Base-by-base conservation (phyloP, 139 green algal species). In the Chlorella sp. region DNA sequence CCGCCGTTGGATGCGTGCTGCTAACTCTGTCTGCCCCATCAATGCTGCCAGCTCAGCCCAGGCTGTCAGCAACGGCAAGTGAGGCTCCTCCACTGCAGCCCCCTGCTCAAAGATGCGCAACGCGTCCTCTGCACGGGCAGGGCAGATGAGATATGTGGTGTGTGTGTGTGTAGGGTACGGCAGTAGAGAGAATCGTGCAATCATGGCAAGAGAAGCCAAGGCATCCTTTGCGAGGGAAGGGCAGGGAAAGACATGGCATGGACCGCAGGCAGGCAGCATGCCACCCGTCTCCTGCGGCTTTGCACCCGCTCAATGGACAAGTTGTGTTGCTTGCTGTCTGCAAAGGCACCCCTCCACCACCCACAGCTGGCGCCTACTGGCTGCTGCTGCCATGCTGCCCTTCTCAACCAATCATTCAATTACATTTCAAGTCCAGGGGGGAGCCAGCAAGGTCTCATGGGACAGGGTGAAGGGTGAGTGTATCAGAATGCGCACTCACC, bases 41-140 rank as follows among this genome's bases (percentile, higher is more conserved):
- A 34, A 36, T 60, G 18, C 81, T 85, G 97, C 95, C 3, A 97
- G 90, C 0, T 89, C 80, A 15, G 89, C 92, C 94, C 94, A 97
- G 0, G 95, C 95, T 48, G 92, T 83, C 77, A 96, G 93, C 64
- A 97, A 86, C 39, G 95, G 95, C 12, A 89, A 88, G 42, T 97
- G 95, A 64, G 93, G 93, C 68, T 78, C 71, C 1, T 88, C 18
- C 2, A 90, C 48, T 4, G n/a, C 76, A 36, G 82, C 86, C 60
- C 92, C 95, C 42, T 91, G 87, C 75, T 88, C 22, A 40, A 96
- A 95, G n/a, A 97, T 91, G n/a, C 32, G 18, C 24, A 94, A 73
- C 11, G 93, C 94, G 34, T 85, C 79, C 30, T 68, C 79, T 85
- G 79, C 48, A 64, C 24, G 1, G 22, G 22, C 11, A 39, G 24